phyloP scores from a whole-genome alignment of 768 basidiomycete genomes.

The Asterophora parasitica region DNA sequence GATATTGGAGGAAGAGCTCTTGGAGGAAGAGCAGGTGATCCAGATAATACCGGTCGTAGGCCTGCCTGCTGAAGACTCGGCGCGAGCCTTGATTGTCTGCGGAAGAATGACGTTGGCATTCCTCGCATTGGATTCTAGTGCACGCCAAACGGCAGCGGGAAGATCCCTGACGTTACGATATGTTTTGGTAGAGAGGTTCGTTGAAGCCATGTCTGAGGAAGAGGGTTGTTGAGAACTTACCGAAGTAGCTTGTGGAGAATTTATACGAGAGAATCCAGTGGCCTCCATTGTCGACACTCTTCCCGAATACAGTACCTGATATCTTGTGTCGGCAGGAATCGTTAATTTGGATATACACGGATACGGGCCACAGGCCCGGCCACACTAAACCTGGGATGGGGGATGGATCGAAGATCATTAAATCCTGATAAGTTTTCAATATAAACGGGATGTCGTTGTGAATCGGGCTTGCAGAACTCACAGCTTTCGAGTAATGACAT shows the following conservation, averaged over 20 bases:
- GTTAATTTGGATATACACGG: no score
- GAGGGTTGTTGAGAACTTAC: background rate
- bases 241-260: no score
- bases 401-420: background rate
- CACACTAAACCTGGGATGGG: no score
- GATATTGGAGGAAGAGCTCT: slow-evolving; percentile 22
- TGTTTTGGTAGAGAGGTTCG: slow-evolving; percentile 4
- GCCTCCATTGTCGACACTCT: no score
- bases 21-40: slow-evolving; percentile 34
- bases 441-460: no score
- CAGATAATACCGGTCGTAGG: slow-evolving; percentile 24
- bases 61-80: slow-evolving; percentile 7
- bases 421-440: background rate
- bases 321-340: no score
- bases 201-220: slow-evolving; percentile 6
- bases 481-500: background rate
- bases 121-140: slow-evolving; percentile 31
- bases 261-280: no score
- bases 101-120: slow-evolving; percentile 42
- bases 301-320: no score
- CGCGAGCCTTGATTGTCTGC: slow-evolving; percentile 25
- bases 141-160: slow-evolving; percentile 31
- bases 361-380: no score
- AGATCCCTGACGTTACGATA: slow-evolving; percentile 30
- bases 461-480: no score